Evolutionary conservation across 805 yeast genomes (phyloP).

Genomic region (Starmerella bombicola): DNA sequence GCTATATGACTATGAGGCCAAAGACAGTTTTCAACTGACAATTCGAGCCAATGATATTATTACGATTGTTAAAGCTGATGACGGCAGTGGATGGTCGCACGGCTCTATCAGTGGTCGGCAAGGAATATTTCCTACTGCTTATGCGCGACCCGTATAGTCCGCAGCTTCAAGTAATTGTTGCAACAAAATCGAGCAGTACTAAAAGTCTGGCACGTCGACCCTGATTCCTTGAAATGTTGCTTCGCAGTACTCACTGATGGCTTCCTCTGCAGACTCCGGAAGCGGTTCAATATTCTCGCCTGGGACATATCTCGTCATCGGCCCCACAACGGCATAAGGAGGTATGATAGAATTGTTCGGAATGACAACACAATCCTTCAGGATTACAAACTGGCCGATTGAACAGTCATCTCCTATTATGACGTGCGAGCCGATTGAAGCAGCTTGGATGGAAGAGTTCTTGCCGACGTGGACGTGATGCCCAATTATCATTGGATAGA

Average conservation of each 20-base stretch:
- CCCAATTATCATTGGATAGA: constrained; percentile 31
- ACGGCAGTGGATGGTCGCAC: constrained; percentile 84
- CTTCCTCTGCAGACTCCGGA: constrained; percentile 27
- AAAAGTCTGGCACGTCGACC: constrained; percentile 10
- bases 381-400: constrained; percentile 29
- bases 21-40: constrained; percentile 66
- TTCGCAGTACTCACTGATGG: constrained; percentile 26
- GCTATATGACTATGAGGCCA: constrained; percentile 61
- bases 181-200: too few relatives aligned
- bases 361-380: constrained; percentile 31
- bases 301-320: constrained; percentile 20
- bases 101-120: constrained; percentile 59
- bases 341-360: constrained; percentile 28
- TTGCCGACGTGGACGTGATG: constrained; percentile 30
- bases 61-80: constrained; percentile 48
- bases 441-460: constrained; percentile 27
- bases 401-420: constrained; percentile 28
- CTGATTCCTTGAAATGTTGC: constrained; percentile 23
- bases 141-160: constrained; percentile 32
- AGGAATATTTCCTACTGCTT: constrained; percentile 72
- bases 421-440: constrained; percentile 31
- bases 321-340: constrained; percentile 29
- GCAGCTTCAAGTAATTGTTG: background rate
- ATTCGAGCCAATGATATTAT: constrained; percentile 64
- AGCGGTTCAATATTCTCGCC: constrained; percentile 17